Base-by-base conservation (phyloP, 2,329 filamentous ascomycete genomes). In the Sclerotinia minor region DNA sequence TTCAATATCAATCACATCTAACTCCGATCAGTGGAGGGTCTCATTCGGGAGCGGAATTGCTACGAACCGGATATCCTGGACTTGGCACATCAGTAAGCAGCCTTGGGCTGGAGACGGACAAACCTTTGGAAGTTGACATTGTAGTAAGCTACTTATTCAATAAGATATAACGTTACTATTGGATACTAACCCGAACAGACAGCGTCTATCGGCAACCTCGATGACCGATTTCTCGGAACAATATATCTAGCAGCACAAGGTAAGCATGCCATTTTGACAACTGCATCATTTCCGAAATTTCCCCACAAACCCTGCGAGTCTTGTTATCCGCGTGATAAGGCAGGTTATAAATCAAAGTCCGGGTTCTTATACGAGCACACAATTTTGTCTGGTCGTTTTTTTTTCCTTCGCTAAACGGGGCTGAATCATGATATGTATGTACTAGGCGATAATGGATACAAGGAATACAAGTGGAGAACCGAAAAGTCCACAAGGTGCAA, bases 171-270 rank as follows among this genome's bases (percentile, higher is more conserved):
- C 17, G 32, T 17, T 47, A 11, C 8, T 13, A 26, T 29, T 47
- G 44, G 35, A 38, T 21, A 41, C 58, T 64, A 53, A 67, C 41
- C 15, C 15, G 21, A 49, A 15, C 71, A 90, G 89, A 86, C 91
- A 32, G 92, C 94, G 0, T 97, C 94, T 0, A 80, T 98, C 6
- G 95, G 94, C 24, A 87, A 87, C 11, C 76, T 98, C 53, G 92
- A 88, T 65, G 82, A 85, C 53, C 83, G 86, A 8, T 87, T 96
- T 69, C 78, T 97, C 38, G 78, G 78, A 65, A 80, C 81, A 29
- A 79, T 91, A 4, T 86, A 87, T 73, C 79, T 84, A 57, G 87
- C 87, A 15, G 83, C 84, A 32, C 82, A 81, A 80, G 88, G 86
- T 81, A 76, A 69, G 67, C 44, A 41, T 58, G 32, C 21, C 35